Evolutionary conservation across 176 grass and related monocot species (phyloP), one percentile per base, ranked within the genome.

Genomic region (maize (Zea mays)): DNA sequence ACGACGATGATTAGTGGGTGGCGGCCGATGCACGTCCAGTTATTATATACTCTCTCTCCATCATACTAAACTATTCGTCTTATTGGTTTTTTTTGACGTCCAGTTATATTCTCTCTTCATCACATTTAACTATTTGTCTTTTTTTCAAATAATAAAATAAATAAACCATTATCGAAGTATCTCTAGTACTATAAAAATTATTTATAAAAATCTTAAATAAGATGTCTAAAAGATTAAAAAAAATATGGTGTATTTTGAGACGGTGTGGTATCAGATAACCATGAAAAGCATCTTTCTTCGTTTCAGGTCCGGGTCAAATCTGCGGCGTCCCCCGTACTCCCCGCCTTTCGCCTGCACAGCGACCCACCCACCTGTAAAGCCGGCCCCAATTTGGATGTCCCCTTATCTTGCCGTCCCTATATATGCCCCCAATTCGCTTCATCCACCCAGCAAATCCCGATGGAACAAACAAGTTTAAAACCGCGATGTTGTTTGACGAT

Each of bases 341-440:
- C 9, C 8, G 37, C 5, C 1, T 10, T 7, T 37, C 34, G n/a
- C 7, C 10, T 6, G 63, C 37, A 10, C 37, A 45, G 62, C 69
- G 40, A 51, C n/a, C 51, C 61, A 51, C n/a, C 51, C 61, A 81
- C 54, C 67, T 73, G 79, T 82, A 65, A 71, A 76, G 48, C 63
- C 12, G 6, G 7, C 37, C 48, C 13, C 65, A 67, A 44, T 10
- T 44, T 13, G 5, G 2, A n/a, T 80, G 42, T 74, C 42, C 64
- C 35, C 64, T 19, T 3, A 27, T 75, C 65, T 16, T 10, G 79
- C 27, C 38, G 15, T 51, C 16, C 8, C 45, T 14, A 51, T 0
- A 5, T 40, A 54, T 46, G 27, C 16, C 11, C 27, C 27, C 27
- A 27, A 27, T 3, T 37, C 5, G 3, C 21, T 19, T n/a, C 60